A percentile compares a stretch with the other conserved stretches of the same genome.
Conservation (phyloP, 1,284 basidiomycete genomes). For the Puccinia novopanici region DNA sequence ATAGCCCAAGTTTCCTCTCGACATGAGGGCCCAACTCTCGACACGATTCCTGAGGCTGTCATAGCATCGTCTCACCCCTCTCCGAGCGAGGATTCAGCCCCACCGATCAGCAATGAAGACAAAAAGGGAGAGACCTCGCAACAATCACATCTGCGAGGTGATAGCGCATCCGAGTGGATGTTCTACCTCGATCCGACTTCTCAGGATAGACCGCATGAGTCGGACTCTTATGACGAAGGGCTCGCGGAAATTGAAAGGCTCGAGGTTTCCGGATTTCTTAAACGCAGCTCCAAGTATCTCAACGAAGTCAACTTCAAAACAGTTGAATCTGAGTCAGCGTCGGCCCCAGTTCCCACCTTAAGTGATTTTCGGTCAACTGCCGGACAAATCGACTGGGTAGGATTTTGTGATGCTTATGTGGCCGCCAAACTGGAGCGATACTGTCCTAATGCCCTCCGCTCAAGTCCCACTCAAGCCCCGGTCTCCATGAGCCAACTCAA, state of each 20-base stretch:
- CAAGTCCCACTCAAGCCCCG: neutral
- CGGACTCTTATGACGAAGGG: neutral
- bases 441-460: slow-evolving; percentile 28
- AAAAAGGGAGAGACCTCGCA: neutral
- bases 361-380: slow-evolving; percentile 23
- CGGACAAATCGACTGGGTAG: slow-evolving; percentile 34
- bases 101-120: neutral
- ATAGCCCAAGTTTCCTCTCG: neutral
- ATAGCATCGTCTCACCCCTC: neutral
- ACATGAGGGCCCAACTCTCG: neutral
- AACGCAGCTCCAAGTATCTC: slow-evolving; percentile 43
- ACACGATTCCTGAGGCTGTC: neutral
- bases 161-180: neutral
- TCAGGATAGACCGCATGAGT: neutral
- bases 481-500: slow-evolving; percentile 41
- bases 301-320: slow-evolving; percentile 25
- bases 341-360: slow-evolving; percentile 1
- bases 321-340: neutral
- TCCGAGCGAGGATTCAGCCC: neutral
- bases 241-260: slow-evolving; percentile 26
- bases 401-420: slow-evolving; percentile 21
- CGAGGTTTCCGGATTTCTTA: slow-evolving; percentile 39
- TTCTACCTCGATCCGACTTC: neutral
- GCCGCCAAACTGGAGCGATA: slow-evolving; percentile 29
- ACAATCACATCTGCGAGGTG: neutral